phyloP scores from a whole-genome alignment of 306 rosid genomes.

The Hippophae tibetana region DNA sequence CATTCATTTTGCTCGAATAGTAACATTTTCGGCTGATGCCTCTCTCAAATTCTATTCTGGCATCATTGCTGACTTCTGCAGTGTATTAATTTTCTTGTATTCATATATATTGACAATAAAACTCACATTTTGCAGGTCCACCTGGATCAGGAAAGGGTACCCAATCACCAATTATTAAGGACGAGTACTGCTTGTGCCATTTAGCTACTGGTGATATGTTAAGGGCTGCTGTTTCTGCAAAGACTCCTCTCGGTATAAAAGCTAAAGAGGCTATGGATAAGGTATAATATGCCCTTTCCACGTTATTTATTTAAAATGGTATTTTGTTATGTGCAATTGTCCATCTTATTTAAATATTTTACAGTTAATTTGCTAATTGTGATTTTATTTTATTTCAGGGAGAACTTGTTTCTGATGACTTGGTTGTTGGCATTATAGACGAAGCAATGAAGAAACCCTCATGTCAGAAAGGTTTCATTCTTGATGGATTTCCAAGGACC shows the following conservation, averaged over 20 bases:
- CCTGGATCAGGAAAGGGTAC: constrained; percentile 95
- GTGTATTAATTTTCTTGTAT: background rate
- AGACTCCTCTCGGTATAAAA: constrained; percentile 72
- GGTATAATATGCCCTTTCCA: constrained; percentile 16
- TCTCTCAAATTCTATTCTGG: too few species aligned
- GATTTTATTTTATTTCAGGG: constrained; percentile 33
- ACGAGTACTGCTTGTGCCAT: constrained; percentile 78
- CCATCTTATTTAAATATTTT: background rate
- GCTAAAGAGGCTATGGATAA: constrained; percentile 82
- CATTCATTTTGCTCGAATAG: too few species aligned
- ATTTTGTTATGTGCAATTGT: background rate
- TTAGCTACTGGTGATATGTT: constrained; percentile 87
- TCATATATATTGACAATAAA: too few species aligned
- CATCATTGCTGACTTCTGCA: background rate
- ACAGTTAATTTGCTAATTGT: constrained; percentile 6
- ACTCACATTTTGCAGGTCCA: constrained; percentile 36
- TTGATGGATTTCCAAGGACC: constrained; percentile 81
- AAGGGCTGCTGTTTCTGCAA: constrained; percentile 76
- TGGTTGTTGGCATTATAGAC: constrained; percentile 69
- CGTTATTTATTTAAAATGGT: too few species aligned
- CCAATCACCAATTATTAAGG: constrained; percentile 74
- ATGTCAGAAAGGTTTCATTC: constrained; percentile 75
- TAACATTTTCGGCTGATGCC: too few species aligned
- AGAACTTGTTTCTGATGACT: constrained; percentile 79
- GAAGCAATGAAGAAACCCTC: constrained; percentile 70